These are phyloP conservation scores for Amaranthus tricolor DNA, from an alignment of 179 eudicot species.

Conservation along the genomic window DNA sequence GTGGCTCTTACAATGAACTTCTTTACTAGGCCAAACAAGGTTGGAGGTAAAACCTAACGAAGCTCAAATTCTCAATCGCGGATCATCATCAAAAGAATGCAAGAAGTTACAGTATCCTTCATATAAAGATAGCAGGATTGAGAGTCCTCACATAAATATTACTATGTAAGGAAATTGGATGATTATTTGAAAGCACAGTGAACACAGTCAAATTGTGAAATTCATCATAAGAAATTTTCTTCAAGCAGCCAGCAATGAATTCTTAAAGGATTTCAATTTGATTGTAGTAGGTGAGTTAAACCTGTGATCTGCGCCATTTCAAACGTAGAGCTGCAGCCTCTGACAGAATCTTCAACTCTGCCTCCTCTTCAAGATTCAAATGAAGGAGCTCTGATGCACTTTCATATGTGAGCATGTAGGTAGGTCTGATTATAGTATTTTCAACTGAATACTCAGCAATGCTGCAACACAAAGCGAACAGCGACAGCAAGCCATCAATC, in stretches of 20 bases:
- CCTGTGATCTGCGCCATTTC: conserved; percentile 87
- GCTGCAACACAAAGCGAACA: conserved; percentile 37
- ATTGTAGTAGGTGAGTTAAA: conserved; percentile 15
- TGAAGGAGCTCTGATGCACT: conserved; percentile 93
- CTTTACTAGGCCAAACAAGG: too few species aligned
- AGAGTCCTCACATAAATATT: neutral
- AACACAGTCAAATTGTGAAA: neutral
- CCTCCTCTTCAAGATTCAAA: conserved; percentile 80
- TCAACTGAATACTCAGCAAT: conserved; percentile 86
- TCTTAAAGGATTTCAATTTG: neutral
- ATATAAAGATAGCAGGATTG: too few species aligned
- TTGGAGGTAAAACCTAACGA: too few species aligned
- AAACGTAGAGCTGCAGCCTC: conserved; percentile 88
- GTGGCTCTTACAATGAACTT: too few species aligned
- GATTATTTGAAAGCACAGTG: too few species aligned
- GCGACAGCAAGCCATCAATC: conserved; percentile 5
- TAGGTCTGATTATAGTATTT: conserved; percentile 71
- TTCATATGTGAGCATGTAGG: conserved; percentile 98
- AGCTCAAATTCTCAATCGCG: too few species aligned
- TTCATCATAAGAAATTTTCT: neutral
- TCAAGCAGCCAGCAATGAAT: neutral
- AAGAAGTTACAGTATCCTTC: too few species aligned
- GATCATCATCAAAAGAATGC: too few species aligned
- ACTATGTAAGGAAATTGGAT: neutral
- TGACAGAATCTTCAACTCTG: conserved; percentile 70